Conservation (phyloP, 495 filamentous ascomycete genomes). For the Podospora comata region DNA sequence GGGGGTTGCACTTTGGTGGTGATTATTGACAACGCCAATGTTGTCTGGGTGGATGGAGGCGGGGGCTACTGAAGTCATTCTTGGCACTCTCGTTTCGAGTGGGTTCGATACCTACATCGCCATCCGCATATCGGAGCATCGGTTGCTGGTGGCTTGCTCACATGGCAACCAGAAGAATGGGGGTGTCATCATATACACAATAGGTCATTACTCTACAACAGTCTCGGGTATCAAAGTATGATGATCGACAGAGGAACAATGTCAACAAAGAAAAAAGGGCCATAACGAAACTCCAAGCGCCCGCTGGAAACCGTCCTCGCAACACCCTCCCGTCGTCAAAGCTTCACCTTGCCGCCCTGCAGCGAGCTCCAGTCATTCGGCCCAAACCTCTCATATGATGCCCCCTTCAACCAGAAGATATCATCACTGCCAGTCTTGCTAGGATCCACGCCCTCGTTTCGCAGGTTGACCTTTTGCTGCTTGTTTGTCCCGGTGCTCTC, state of each 20-base stretch:
- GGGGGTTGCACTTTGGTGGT: conserved; percentile 14
- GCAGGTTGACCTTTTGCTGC: conserved; percentile 71
- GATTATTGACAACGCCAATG: conserved; percentile 8
- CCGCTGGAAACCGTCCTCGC: not conserved
- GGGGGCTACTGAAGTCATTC: not conserved
- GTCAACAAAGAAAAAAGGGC: not conserved
- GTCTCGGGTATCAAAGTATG: not conserved
- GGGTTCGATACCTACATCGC: not conserved
- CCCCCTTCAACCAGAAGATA: conserved; percentile 63
- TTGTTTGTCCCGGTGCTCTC: conserved; percentile 82
- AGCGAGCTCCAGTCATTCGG: conserved; percentile 65
- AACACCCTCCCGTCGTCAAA: conserved; percentile 42
- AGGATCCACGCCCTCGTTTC: conserved; percentile 72
- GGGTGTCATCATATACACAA: not conserved
- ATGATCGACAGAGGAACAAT: not conserved
- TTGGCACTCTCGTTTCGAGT: not conserved
- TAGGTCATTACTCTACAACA: not conserved
- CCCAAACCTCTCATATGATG: conserved; percentile 65
- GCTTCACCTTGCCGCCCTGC: conserved; percentile 63
- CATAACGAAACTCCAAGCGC: conserved; percentile 2
- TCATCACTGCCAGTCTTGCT: conserved; percentile 54
- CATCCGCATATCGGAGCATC: conserved; percentile 3
- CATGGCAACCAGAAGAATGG: not conserved
- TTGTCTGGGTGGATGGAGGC: not conserved
- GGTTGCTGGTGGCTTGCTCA: not conserved